Evolutionary conservation across 2,329 filamentous ascomycete genomes (phyloP), one percentile per base, ranked within the genome.

Genomic region (Arthroderma sp.): DNA sequence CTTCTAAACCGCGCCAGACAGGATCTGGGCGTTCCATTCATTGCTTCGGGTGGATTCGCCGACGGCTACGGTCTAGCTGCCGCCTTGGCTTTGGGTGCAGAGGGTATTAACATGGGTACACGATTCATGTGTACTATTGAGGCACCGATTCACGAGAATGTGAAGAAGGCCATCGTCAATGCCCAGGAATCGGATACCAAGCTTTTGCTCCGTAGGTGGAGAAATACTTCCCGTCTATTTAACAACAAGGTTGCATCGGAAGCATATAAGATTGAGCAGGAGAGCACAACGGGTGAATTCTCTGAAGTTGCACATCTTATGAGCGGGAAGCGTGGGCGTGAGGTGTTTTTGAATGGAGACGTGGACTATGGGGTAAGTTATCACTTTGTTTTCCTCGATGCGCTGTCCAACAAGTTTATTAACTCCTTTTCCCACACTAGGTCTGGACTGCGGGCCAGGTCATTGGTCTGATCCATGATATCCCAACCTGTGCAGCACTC

Each of bases 401-500:
- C 30, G n/a, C 34, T 29, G 6, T 36, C 9, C 9, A 34, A 2
- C 8, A 11, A 10, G 1, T 39, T 9, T 31, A 9, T 38, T 46
- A 46, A 42, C 29, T 8, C 22, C 41, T 28, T 40, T 30, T 46
- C 30, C 22, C 36, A 32, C 9, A 33, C 39, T 55, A 89, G 83
- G 84, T 95, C 34, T 98, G 91, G 91, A 96, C 91, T 15, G 87
- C 89, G 6, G 91, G 91, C 7, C 89, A 95, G 63, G 89, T 96
- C 53, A 94, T 98, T 53, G 85, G 85, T 4, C 63, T 91, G 45
- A 91, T 91, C 50, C 78, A 89, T 54, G 85, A 91, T 56, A 84
- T 88, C 44, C 83, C 83, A 6, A 85, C 81, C 0, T 89, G 85
- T 58, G 74, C 74, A 39, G 78, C 68, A 1, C 68, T 91, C 28